Evolutionary conservation across 2,329 filamentous ascomycete species (phyloP).

Genomic region (Colletotrichum aenigma): DNA sequence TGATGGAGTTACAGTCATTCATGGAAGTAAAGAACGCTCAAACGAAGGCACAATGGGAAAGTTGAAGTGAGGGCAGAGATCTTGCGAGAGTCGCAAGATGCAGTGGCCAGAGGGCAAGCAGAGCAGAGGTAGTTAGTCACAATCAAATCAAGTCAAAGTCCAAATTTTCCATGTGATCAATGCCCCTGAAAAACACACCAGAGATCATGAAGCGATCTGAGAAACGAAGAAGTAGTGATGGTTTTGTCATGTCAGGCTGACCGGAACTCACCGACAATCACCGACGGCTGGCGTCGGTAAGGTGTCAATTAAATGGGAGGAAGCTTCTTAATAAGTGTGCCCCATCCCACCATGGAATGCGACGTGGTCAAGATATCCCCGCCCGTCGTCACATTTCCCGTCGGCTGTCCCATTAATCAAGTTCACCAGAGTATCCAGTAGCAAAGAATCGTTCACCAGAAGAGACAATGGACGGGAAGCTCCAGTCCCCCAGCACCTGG

Average conservation of each 20-base stretch:
- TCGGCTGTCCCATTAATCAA: not conserved
- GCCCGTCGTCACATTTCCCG: not conserved
- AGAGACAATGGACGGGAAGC: not conserved
- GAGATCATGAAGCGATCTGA: not conserved
- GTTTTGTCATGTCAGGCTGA: not conserved
- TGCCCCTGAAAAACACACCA: accelerated
- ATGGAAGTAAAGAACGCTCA: accelerated
- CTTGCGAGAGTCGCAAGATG: not conserved
- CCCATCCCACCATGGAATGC: too few species aligned
- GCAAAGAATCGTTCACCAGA: not conserved
- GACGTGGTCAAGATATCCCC: not conserved
- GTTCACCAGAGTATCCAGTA: not conserved
- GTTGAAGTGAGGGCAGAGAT: not conserved
- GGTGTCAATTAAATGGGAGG: not conserved
- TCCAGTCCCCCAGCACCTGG: not conserved
- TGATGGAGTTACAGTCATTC: accelerated
- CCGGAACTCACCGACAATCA: not conserved
- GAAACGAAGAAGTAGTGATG: not conserved
- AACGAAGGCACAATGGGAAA: accelerated
- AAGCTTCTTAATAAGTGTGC: not conserved
- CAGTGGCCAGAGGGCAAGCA: not conserved
- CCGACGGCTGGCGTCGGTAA: not conserved
- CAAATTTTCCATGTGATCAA: accelerated
- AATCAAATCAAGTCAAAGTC: not conserved
- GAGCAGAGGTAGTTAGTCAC: not conserved